Base-by-base conservation (phyloP, 805 yeast species). In the Lachancea thermotolerans region DNA sequence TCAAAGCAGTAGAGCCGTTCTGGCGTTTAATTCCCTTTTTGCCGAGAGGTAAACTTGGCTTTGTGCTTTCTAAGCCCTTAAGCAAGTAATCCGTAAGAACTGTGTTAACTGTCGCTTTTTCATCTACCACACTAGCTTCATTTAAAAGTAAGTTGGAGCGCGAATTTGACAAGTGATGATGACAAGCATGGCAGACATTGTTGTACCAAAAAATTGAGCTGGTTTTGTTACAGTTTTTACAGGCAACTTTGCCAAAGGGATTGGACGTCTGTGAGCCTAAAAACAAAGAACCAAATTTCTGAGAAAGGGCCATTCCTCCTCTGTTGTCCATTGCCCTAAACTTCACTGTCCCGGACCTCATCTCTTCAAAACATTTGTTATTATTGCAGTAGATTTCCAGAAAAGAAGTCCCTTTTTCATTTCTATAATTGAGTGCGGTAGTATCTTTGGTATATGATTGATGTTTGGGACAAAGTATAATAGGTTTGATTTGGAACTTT, bases 141-240 rank as follows among this genome's bases (percentile, higher is more conserved):
- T 42, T 15, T 6, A 25, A 10, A 8, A 21, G 18, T 14, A 16
- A 10, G 14, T 15, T 29, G 15, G 14, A 29, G 4, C 29, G 37
- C 14, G 32, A 29, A 12, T 30, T 36, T 17, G 37, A 25, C 28
- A 41, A 41, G 21, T 41, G 43, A 31, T 54, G 21, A 31, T 51
- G 50, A 37, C 60, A 59, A 11, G 46, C 17, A 38, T 57, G 57
- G 29, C 58, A 56, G n/a, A 53, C 38, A 9, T 39, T 21, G 9
- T 46, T 39, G 40, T 50, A 54, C 65, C 65, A 60, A 33, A 40
- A 55, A 7, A 57, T 41, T 11, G 51, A 47, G 4, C 21, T 37
- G 4, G 27, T 37, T 9, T 46, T 48, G 1, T 39, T 37, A 39
- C 65, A 60, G 8, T 33, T 42, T 7, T 14, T 15, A 28, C 65